Base-by-base conservation (phyloP, 441 rosid species). In the Biscutella laevigata region DNA sequence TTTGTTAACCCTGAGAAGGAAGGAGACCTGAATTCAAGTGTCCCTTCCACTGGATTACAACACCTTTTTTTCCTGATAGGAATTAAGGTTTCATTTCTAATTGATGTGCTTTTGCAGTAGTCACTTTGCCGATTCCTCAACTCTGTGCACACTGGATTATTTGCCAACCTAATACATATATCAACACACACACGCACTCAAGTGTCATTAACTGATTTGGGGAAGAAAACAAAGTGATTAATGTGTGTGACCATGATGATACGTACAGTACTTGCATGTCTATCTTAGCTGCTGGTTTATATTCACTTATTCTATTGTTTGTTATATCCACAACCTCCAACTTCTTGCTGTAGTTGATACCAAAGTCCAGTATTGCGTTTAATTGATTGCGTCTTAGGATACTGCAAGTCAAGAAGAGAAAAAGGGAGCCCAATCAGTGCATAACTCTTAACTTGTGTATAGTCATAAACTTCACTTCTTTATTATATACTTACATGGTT, bases 31-130 rank as follows among this genome's bases (percentile, higher is more conserved):
- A 91, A 82, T 12, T 3, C 4, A 48, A 91, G 32, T 19, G 12
- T 39, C 59, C 98, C 98, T 9, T 41, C 72, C 57, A 72, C 66
- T 25, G 98, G 86, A 70, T n/a, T n/a, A n/a, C n/a, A n/a, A n/a
- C n/a, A n/a, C n/a, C n/a, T n/a, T n/a, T n/a, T n/a, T n/a, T n/a
- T n/a, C n/a, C n/a, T n/a, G n/a, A n/a, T n/a, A n/a, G n/a, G n/a
- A n/a, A n/a, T n/a, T n/a, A n/a, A n/a, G n/a, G n/a, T n/a, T n/a
- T n/a, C n/a, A n/a, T n/a, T n/a, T n/a, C n/a, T n/a, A n/a, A n/a
- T n/a, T n/a, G n/a, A n/a, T n/a, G n/a, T n/a, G n/a, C n/a, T n/a
- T n/a, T n/a, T n/a, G 70, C 98, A 88, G 40, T 66, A 83, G 10
- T 17, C 29, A 26, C 3, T 6, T 10, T 21, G 13, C 2, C 25